phyloP scores from a whole-genome alignment of 1,139 yeast genomes.

The Debaryomyces psychrophilus region DNA sequence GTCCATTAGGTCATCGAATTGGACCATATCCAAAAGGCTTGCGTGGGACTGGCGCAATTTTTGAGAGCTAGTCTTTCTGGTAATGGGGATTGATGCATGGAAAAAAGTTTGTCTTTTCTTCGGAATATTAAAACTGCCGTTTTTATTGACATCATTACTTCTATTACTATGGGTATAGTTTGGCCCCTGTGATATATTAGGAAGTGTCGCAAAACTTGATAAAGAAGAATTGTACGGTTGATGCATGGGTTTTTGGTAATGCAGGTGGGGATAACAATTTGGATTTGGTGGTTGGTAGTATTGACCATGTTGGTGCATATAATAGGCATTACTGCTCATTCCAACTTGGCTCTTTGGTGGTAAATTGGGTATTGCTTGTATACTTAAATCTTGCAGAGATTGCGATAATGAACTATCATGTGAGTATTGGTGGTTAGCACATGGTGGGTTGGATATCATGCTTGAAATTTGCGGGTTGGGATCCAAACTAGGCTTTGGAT shows the following conservation, averaged over 20 bases:
- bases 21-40: conserved; percentile 27
- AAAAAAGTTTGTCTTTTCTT: conserved; percentile 15
- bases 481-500: conserved; percentile 8
- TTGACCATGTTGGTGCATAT: conserved; percentile 1
- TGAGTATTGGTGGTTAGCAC: background rate
- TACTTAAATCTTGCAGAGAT: background rate
- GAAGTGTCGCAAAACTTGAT: conserved; percentile 12
- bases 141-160: background rate
- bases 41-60: conserved; percentile 28
- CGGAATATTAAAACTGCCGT: conserved; percentile 3
- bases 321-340: conserved; percentile 1
- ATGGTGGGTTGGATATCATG: background rate
- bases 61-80: conserved; percentile 21
- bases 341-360: conserved; percentile 3
- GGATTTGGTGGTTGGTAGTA: background rate
- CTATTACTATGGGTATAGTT: conserved; percentile 8
- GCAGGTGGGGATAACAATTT: conserved; percentile 8
- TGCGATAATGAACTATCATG: background rate
- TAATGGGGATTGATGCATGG: conserved; percentile 20
- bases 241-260: conserved; percentile 14
- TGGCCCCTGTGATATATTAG: background rate
- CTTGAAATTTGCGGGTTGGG: background rate
- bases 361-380: conserved; percentile 1
- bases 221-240: conserved; percentile 20
- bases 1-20: conserved; percentile 24